Evolutionary conservation across 148 eudicot species (phyloP).

Genomic region (Camellia sinensis): DNA sequence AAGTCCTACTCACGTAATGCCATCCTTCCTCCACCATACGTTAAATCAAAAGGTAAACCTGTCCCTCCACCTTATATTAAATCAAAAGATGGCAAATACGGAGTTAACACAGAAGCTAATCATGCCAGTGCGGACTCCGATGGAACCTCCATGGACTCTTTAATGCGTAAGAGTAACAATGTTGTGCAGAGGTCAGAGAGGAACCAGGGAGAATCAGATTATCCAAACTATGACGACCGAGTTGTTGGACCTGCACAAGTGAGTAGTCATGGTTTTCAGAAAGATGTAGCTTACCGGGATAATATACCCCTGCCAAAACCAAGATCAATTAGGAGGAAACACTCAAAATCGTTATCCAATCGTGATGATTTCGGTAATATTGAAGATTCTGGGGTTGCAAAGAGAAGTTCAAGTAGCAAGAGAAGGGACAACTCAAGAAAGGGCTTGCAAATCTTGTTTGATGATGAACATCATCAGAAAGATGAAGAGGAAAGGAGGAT

Average conservation of each 20-base stretch:
- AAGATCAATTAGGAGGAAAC: conserved; percentile 67
- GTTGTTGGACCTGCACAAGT: conserved; percentile 13
- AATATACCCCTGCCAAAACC: conserved; percentile 57
- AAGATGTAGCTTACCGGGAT: conserved; percentile 42
- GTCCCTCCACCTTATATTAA: conserved; percentile 78
- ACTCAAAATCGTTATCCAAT: conserved; percentile 42
- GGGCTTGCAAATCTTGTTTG: conserved; percentile 67
- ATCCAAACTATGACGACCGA: conserved; percentile 18
- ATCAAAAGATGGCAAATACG: conserved; percentile 42
- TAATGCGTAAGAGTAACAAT: conserved; percentile 23
- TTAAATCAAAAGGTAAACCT: conserved; percentile 34
- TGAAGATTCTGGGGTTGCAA: conserved; percentile 46
- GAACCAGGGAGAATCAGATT: conserved; percentile 24
- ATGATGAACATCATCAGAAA: conserved; percentile 43
- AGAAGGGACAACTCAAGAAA: conserved; percentile 68
- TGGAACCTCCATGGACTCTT: conserved; percentile 26
- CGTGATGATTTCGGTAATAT: conserved; percentile 28
- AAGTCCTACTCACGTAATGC: conserved; percentile 39
- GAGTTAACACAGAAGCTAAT: conserved; percentile 20
- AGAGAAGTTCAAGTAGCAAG: conserved; percentile 65
- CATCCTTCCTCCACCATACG: conserved; percentile 45
- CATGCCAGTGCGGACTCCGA: conserved; percentile 18
- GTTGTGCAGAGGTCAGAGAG: conserved; percentile 30
- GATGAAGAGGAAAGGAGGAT: conserved; percentile 81
- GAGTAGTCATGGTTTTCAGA: conserved; percentile 28